Evolutionary conservation across 179 eudicot genomes (phyloP).

Genomic region (Beta lomatogona): DNA sequence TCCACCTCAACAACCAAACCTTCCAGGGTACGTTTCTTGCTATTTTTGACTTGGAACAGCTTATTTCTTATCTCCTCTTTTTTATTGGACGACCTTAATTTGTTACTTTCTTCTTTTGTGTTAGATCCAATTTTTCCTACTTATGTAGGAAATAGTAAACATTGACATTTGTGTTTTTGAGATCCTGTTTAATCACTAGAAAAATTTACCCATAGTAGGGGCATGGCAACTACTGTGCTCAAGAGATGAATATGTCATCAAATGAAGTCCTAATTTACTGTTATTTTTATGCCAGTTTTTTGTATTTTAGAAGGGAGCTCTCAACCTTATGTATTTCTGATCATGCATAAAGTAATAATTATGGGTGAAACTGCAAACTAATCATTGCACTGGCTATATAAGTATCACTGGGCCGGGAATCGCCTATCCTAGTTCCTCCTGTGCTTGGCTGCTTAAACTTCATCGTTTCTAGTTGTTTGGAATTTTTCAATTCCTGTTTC

Average conservation of each 20-base stretch:
- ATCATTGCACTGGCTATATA: neutral
- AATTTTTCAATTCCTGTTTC: neutral
- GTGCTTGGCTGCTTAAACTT: neutral
- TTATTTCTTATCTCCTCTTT: neutral
- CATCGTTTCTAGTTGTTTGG: neutral
- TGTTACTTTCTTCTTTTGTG: too few species aligned
- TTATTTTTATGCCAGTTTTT: neutral
- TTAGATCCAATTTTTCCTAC: too few species aligned
- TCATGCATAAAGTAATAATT: neutral
- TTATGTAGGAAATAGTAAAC: too few species aligned
- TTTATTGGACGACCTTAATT: too few species aligned
- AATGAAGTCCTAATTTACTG: neutral
- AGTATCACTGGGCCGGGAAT: neutral
- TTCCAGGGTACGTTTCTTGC: slow-evolving; percentile 63
- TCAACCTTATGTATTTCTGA: neutral
- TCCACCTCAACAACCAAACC: slow-evolving; percentile 67
- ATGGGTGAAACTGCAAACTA: neutral
- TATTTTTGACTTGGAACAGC: neutral
- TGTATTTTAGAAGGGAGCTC: neutral
- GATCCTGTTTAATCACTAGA: neutral
- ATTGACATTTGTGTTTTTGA: neutral
- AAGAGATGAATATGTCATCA: neutral
- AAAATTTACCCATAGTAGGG: neutral
- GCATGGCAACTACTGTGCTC: neutral
- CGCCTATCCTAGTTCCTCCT: neutral